Conservation (phyloP, 2,329 filamentous ascomycete species). For the Arthroderma uncinatum region DNA sequence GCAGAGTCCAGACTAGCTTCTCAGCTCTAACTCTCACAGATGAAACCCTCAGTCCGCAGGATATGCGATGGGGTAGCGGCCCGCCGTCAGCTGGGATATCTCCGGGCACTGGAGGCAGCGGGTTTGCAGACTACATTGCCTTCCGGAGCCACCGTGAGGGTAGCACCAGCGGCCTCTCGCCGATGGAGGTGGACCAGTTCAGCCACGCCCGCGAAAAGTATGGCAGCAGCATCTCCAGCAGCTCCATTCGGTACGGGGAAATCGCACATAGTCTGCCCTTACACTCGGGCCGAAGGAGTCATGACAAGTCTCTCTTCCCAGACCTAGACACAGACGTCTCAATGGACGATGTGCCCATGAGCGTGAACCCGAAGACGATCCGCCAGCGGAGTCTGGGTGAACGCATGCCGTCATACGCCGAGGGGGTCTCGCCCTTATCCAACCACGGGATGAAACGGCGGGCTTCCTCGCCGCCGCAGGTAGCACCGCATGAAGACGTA, state of each 20-base stretch:
- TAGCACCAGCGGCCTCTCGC: conserved; percentile 28
- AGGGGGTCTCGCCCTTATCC: conserved; percentile 23
- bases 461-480: conserved; percentile 51
- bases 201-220: conserved; percentile 23
- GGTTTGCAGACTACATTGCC: conserved; percentile 34
- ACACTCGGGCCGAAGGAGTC: conserved; percentile 49
- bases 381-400: conserved; percentile 30
- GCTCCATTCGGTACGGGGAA: conserved; percentile 26
- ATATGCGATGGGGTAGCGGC: conserved; percentile 28
- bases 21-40: conserved; percentile 14
- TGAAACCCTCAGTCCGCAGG: conserved; percentile 12
- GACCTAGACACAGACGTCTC: conserved; percentile 36
- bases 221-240: conserved; percentile 14
- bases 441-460: conserved; percentile 52
- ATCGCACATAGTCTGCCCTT: conserved; percentile 41
- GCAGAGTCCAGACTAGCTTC: conserved; percentile 23
- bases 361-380: conserved; percentile 17
- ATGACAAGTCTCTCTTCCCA: conserved; percentile 49
- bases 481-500: conserved; percentile 30
- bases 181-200: conserved; percentile 33
- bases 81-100: conserved; percentile 33
- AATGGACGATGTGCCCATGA: conserved; percentile 27
- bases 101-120: conserved; percentile 28
- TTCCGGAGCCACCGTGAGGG: conserved; percentile 36
- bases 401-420: conserved; percentile 28